These are phyloP conservation scores for Aspergillus homomorphus DNA, from an alignment of 495 filamentous ascomycete genomes.

Conservation along the genomic window DNA sequence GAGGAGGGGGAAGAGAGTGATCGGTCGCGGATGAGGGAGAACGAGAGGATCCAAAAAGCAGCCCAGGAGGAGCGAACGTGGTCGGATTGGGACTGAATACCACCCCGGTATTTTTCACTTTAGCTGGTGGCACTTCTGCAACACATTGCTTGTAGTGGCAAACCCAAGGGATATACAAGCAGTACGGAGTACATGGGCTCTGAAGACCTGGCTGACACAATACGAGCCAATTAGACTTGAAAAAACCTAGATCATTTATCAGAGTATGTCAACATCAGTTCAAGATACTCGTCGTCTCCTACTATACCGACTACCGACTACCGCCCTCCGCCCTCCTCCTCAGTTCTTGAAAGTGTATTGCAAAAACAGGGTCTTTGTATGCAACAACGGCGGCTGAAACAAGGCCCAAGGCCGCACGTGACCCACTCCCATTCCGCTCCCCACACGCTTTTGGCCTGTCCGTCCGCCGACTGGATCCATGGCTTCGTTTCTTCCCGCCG, in stretches of 20 bases:
- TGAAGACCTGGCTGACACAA: neutral
- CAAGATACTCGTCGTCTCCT: too few relatives aligned
- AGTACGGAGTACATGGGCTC: neutral
- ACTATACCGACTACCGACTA: neutral
- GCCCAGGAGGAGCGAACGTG: conserved; percentile 31
- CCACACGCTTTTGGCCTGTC: conserved; percentile 13
- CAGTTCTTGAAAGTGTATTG: conserved; percentile 11
- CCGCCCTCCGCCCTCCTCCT: neutral
- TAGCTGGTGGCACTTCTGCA: neutral
- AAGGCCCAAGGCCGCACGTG: conserved; percentile 17
- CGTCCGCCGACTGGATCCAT: neutral
- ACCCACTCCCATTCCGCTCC: conserved; percentile 13
- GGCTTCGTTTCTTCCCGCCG: neutral
- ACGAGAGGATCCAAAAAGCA: conserved; percentile 22
- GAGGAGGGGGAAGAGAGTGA: neutral
- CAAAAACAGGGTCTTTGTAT: conserved; percentile 15
- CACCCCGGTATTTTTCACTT: conserved; percentile 15
- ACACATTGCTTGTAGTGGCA: neutral
- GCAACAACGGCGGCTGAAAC: conserved; percentile 1
- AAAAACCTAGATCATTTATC: neutral
- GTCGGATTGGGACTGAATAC: conserved; percentile 22
- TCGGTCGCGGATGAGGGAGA: conserved; percentile 13
- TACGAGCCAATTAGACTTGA: neutral
- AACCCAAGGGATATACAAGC: neutral
- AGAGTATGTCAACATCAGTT: neutral